A percentile compares a stretch with the other conserved stretches of the same genome.
Evolutionary conservation across 257 asterid species (phyloP).

Genomic region (Salvia splendens): DNA sequence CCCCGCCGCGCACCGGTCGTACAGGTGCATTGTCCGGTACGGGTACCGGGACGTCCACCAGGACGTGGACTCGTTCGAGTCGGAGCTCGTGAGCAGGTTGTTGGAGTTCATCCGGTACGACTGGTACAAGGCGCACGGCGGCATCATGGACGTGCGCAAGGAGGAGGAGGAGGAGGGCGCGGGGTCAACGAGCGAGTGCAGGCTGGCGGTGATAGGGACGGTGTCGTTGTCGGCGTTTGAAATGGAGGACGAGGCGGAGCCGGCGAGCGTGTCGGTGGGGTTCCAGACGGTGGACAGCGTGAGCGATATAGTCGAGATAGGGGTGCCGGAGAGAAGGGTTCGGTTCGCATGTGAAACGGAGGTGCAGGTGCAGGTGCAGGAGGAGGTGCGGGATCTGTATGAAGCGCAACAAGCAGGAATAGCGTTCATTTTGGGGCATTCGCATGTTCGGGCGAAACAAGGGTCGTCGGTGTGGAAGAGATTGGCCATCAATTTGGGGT

Average conservation of each 20-base stretch:
- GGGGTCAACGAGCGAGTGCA: conserved; percentile 53
- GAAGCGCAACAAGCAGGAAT: conserved; percentile 82
- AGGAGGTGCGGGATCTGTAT: conserved; percentile 71
- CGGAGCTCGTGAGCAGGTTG: conserved; percentile 60
- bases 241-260: conserved; percentile 55
- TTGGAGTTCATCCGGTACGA: conserved; percentile 79
- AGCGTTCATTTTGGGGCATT: conserved; percentile 85
- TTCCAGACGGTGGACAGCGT: conserved; percentile 52
- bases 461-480: conserved; percentile 81
- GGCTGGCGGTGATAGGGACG: conserved; percentile 77
- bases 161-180: conserved; percentile 52
- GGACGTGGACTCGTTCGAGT: conserved; percentile 84
- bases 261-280: conserved; percentile 67
- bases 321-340: conserved; percentile 46
- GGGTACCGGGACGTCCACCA: conserved; percentile 96
- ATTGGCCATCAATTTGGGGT: conserved; percentile 76
- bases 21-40: conserved; percentile 84
- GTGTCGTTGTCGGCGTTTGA: conserved; percentile 58
- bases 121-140: conserved; percentile 51
- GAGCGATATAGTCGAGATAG: conserved; percentile 49
- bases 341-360: conserved; percentile 52
- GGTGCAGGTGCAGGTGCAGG: conserved; percentile 46
- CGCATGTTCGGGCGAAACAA: conserved; percentile 82
- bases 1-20: conserved; percentile 84
- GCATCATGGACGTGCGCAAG: conserved; percentile 23